Percentiles rank a stretch among this genome's conserved stretches.
phyloP scores from a whole-genome alignment of 345 rosid genomes.

The Dimocarpus longan region DNA sequence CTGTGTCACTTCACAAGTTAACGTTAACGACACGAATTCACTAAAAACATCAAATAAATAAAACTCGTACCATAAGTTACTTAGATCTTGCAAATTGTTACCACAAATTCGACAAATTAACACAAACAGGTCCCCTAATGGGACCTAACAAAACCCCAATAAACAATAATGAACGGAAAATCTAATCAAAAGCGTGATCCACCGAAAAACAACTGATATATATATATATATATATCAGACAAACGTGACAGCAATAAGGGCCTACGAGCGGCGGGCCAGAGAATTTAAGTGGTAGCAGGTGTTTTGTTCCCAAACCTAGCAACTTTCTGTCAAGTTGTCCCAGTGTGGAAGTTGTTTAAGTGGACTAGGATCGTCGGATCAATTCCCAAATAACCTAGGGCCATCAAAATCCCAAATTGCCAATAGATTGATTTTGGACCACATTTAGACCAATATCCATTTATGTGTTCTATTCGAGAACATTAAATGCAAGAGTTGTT shows the following conservation, averaged over 20 bases:
- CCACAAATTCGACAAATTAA: too few species aligned
- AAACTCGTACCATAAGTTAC: too few species aligned
- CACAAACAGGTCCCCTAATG: too few species aligned
- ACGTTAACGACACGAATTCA: neutral
- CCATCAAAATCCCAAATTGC: slow-evolving; percentile 18
- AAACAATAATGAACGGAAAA: too few species aligned
- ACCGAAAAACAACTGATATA: too few species aligned
- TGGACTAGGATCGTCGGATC: slow-evolving; percentile 55
- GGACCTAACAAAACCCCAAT: too few species aligned
- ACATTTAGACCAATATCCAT: slow-evolving; percentile 26
- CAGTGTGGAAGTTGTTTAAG: slow-evolving; percentile 25
- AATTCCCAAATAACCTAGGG: slow-evolving; percentile 28
- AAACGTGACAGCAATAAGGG: slow-evolving; percentile 11
- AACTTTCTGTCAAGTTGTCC: slow-evolving; percentile 36
- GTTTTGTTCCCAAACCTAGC: slow-evolving; percentile 29
- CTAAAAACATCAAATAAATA: too few species aligned
- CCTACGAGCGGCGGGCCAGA: slow-evolving; percentile 16
- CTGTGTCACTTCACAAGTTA: too few species aligned
- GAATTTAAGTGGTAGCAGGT: slow-evolving; percentile 33
- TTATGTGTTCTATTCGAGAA: neutral
- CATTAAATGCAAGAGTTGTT: neutral
- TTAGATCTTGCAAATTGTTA: too few species aligned
- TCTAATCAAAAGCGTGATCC: too few species aligned
- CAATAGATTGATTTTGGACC: slow-evolving; percentile 37
- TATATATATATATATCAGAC: neutral